phyloP scores from a whole-genome alignment of 805 yeast genomes.

The Candida nitratophila region DNA sequence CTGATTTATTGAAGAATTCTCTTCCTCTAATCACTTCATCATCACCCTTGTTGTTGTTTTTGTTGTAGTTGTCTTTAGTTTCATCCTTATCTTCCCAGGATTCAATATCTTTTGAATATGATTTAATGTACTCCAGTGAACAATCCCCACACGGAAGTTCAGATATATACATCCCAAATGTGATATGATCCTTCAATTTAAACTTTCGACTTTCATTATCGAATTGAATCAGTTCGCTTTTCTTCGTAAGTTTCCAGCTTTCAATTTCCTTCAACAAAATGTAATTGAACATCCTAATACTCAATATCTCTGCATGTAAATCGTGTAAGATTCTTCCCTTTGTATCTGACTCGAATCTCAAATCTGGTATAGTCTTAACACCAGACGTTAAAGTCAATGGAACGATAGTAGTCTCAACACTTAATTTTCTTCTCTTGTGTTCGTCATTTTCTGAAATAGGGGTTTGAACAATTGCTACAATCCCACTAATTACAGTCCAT shows the following conservation, averaged over 20 bases:
- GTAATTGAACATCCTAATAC: constrained; percentile 63
- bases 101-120: constrained; percentile 12
- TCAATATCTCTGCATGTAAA: constrained; percentile 82
- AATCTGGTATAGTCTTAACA: constrained; percentile 67
- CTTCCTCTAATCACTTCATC: constrained; percentile 50
- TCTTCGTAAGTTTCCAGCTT: neutral
- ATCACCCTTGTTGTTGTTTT: no score
- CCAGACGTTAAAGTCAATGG: constrained; percentile 68
- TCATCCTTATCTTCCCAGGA: constrained; percentile 8
- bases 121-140: constrained; percentile 44
- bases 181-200: constrained; percentile 27
- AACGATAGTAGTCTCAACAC: constrained; percentile 4
- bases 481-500: constrained; percentile 80
- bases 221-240: constrained; percentile 12
- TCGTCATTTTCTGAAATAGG: constrained; percentile 1
- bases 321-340: constrained; percentile 73
- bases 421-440: constrained; percentile 1
- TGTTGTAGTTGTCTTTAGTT: constrained; percentile 4
- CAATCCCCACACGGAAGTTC: constrained; percentile 92
- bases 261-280: constrained; percentile 43
- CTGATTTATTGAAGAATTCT: constrained; percentile 44
- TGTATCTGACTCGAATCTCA: constrained; percentile 21
- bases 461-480: constrained; percentile 46
- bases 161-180: constrained; percentile 56
- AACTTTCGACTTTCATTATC: constrained; percentile 15